Evolutionary conservation across 306 rosid species (phyloP), one percentile per base, ranked within the genome.

Genomic region (Notholithocarpus densiflorus): DNA sequence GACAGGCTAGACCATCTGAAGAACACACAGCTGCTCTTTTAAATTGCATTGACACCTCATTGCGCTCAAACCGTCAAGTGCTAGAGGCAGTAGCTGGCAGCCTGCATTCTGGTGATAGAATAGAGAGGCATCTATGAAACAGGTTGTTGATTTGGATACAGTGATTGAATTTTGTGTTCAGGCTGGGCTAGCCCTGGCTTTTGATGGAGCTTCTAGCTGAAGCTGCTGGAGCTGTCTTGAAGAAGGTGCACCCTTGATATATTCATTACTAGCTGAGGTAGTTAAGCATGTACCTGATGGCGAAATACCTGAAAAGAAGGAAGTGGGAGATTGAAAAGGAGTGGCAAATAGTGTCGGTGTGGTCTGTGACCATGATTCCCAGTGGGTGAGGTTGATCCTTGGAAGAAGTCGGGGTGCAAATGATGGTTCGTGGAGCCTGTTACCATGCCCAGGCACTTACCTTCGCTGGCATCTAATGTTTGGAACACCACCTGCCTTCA

Each of bases 11-110:
- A 92, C 80, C 88, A 89, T 84, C 87, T 95, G 97, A 95, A 89
- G 98, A 95, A 81, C 97, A 95, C 85, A 91, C 98, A 55, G 98
- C 98, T 84, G 98, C 98, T 61, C 98, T 95, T 84, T 83, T 95
- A 80, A 95, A 92, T 84, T 95, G 98, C 89, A 92, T 95, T 20
- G 98, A 92, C 84, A 91, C 97, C 59, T 89, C 98, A n/a, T 73
- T 95, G 80, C 85, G 98, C 74, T 91, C 98, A 73, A 95, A 95
- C 68, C 96, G 94, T 70, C 98, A 95, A 61, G 87, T 89, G 75
- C 87, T 95, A 40, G 98, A 95, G 85, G 84, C 95, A 43, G 88
- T 92, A 85, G 95, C 97, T 37, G 81, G 92, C 65, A 83, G 98
- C 85, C 82, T 95, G 69, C 96, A 91, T 84, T 91, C 98, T 78